Conservation (phyloP, 306 rosid genomes). For the Cicer arietinum region DNA sequence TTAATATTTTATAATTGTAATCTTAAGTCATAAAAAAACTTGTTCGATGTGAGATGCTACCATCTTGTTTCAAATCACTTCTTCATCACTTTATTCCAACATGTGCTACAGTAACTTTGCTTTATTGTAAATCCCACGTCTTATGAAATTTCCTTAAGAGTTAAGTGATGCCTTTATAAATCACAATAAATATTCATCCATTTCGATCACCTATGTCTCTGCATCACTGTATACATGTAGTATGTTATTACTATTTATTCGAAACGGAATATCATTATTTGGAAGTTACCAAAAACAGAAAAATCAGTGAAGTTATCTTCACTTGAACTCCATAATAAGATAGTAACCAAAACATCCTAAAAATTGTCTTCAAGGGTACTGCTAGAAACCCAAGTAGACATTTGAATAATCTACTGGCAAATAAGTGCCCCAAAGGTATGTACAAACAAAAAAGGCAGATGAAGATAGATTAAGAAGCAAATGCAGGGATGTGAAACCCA, state of each 20-base stretch:
- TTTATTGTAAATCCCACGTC: no score
- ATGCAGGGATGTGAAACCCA: constrained; percentile 42
- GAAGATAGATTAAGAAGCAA: constrained; percentile 39
- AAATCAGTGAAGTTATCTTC: constrained; percentile 41
- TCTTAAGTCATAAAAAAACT: no score
- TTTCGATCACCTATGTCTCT: neutral
- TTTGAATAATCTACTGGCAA: constrained; percentile 53
- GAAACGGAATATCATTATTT: neutral
- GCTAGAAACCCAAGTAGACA: constrained; percentile 45
- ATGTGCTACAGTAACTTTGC: neutral
- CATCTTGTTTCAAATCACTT: neutral
- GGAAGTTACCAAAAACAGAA: neutral
- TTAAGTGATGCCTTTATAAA: neutral
- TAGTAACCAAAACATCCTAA: constrained; percentile 48
- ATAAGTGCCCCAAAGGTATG: constrained; percentile 53
- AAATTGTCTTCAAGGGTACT: constrained; percentile 43
- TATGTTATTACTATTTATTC: neutral
- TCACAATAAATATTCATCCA: neutral
- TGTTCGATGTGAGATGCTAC: neutral
- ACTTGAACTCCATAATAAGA: constrained; percentile 46
- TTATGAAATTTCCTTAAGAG: no score
- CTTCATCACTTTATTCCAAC: neutral
- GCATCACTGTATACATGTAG: neutral
- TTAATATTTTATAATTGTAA: no score
- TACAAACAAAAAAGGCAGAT: constrained; percentile 47